Conservation (phyloP, 176 grass and related monocot species). For the Dactylis glomerata region DNA sequence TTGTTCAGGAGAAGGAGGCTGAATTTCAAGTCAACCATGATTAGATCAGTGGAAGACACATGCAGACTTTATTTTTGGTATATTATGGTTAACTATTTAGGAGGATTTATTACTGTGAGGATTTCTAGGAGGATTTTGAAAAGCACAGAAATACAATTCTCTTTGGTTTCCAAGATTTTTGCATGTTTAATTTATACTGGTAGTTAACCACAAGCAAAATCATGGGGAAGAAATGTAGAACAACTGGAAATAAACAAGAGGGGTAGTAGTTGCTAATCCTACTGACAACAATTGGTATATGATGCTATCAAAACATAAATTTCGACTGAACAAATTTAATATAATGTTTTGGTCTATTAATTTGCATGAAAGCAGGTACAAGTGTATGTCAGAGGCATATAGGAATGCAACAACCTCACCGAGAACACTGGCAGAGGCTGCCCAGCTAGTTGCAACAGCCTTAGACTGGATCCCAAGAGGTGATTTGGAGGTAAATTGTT, state of each 20-base stretch:
- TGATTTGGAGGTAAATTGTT: slow-evolving; percentile 23
- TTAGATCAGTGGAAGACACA: not conserved
- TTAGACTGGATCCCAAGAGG: slow-evolving; percentile 5
- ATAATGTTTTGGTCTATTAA: not conserved
- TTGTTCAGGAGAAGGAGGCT: not conserved
- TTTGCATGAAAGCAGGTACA: slow-evolving; percentile 14
- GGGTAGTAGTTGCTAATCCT: not conserved
- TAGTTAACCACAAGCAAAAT: not conserved
- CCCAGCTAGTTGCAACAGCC: slow-evolving; percentile 17
- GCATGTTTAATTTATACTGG: not conserved
- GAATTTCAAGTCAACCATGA: not conserved
- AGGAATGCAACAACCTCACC: slow-evolving; percentile 1
- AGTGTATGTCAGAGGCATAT: slow-evolving; percentile 17
- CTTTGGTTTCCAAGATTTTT: not conserved
- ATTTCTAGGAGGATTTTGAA: not conserved
- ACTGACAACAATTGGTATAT: not conserved
- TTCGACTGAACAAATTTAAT: not conserved
- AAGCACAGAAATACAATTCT: not conserved
- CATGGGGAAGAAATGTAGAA: not conserved
- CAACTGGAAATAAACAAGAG: not conserved
- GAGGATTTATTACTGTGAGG: not conserved
- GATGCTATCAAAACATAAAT: not conserved
- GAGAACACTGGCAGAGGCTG: slow-evolving; percentile 23
- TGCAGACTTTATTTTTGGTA: not conserved
- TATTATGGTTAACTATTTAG: not conserved